Conservation (phyloP, 345 rosid genomes). For the Theobroma cacao region DNA sequence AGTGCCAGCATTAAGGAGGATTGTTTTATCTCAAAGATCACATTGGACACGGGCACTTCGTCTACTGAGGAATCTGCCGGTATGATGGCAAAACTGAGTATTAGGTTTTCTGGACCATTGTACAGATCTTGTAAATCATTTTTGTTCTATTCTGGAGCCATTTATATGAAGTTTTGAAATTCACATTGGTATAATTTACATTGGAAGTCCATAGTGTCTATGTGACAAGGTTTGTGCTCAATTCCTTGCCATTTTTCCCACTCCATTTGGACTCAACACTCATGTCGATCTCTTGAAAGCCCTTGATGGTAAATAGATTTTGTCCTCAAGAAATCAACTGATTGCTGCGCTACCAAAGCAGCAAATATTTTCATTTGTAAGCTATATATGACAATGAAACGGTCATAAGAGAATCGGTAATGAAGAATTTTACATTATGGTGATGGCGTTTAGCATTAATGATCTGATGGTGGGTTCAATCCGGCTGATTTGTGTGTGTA, state of each 20-base stretch:
- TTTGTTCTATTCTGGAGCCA: constrained; percentile 1
- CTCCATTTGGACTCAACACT: not conserved
- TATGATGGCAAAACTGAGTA: constrained; percentile 21
- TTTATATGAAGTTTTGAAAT: not conserved
- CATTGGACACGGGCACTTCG: constrained; percentile 76
- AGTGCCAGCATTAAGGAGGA: constrained; percentile 65
- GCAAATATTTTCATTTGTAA: too few relatives aligned
- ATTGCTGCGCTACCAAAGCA: not conserved
- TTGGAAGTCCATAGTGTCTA: not conserved
- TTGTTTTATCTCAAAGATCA: constrained; percentile 58
- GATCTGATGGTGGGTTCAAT: not conserved
- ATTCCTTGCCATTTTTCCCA: not conserved
- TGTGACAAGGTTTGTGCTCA: not conserved
- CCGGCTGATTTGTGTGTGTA: not conserved
- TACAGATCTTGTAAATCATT: not conserved
- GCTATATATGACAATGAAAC: not conserved
- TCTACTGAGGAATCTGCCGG: constrained; percentile 63
- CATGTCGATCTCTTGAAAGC: not conserved
- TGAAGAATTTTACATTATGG: not conserved
- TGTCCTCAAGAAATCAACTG: not conserved
- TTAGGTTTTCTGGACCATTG: not conserved
- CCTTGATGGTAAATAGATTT: not conserved
- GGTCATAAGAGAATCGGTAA: not conserved
- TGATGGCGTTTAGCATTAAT: not conserved
- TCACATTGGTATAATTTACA: not conserved